Base-by-base conservation (phyloP, 164 flowering plant species). In the Nelumbo lutea region DNA sequence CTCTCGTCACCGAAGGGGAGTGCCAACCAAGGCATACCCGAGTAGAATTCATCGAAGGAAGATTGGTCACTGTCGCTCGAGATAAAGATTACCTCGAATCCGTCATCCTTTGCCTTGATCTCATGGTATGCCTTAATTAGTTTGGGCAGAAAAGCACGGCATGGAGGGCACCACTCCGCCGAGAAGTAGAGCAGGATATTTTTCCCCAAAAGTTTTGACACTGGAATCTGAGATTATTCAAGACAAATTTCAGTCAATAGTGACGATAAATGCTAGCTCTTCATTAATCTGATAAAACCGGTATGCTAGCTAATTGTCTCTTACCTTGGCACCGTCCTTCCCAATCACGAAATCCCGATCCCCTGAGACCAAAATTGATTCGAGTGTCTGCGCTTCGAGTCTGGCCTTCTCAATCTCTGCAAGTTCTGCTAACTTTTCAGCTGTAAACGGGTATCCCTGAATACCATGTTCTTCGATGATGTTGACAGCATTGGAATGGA, bases 21-120 rank as follows among this genome's bases (percentile, higher is more conserved):
- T 0, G 93, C 88, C 59, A 89, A 61, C 93, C 96, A 90, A 8
- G 95, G 96, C 96, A 92, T 92, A 5, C 48, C 47, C 0, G 83
- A 56, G 65, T 76, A 89, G 77, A 50, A 86, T 5, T 83, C 87
- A 48, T 88, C 83, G 61, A 88, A 90, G 6, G 90, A 76, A 4
- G 77, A 13, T 42, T 86, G 83, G 45, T 85, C 86, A 0, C 50
- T 56, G 68, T 88, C 97, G 58, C 86, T 80, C 0, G 92, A 90
- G 62, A 90, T 69, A 63, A 82, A 90, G 7, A 90, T 75, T 9
- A 90, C 78, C 77, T 90, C 94, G 66, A 92, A 80, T 9, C 78
- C 83, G 8, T 75, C 72, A 43, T 84, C 82, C 45, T 76, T 83
- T 3, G 76, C 82, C 79, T 90, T 90, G 6, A 92, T 87, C 68